A percentile compares a stretch with the other conserved stretches of the same genome.
Evolutionary conservation across 2,329 filamentous ascomycete species (phyloP).

Genomic region (Penicillium freii): DNA sequence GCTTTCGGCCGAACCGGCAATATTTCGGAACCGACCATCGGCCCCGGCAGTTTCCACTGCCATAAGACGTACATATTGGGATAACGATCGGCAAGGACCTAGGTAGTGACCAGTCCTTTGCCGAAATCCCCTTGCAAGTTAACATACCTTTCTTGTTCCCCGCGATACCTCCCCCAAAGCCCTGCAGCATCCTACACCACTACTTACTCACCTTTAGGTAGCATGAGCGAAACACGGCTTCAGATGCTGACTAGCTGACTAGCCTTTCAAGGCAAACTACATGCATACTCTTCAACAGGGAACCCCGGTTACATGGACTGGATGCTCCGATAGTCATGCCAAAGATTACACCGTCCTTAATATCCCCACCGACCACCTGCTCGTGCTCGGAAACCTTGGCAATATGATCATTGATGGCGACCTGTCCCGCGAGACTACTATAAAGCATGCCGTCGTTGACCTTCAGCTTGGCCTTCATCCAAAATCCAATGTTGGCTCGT

Average conservation of each 20-base stretch:
- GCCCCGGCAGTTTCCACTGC: background rate
- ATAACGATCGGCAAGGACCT: background rate
- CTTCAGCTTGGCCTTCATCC: slow-evolving; percentile 1
- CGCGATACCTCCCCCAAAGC: background rate
- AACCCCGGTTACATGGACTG: slow-evolving; percentile 20
- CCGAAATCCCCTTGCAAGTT: background rate
- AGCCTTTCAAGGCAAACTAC: slow-evolving; percentile 6
- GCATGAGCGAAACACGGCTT: background rate
- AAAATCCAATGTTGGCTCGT: background rate
- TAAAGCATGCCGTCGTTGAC: slow-evolving; percentile 18
- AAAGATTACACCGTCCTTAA: slow-evolving; percentile 15
- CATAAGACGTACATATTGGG: background rate
- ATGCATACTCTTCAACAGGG: slow-evolving; percentile 12
- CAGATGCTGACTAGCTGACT: background rate
- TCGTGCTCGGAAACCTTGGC: slow-evolving; percentile 20
- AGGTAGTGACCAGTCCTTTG: background rate
- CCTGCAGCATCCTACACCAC: background rate
- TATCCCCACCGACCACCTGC: slow-evolving; percentile 15
- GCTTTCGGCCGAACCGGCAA: background rate
- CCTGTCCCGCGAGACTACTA: slow-evolving; percentile 18
- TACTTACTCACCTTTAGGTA: background rate
- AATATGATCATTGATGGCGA: slow-evolving; percentile 25
- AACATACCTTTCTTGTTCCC: background rate
- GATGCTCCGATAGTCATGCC: slow-evolving; percentile 16
- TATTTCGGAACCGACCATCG: background rate